Evolutionary conservation across 176 grass and related monocot genomes (phyloP).

Genomic region (Triticum monococcum): DNA sequence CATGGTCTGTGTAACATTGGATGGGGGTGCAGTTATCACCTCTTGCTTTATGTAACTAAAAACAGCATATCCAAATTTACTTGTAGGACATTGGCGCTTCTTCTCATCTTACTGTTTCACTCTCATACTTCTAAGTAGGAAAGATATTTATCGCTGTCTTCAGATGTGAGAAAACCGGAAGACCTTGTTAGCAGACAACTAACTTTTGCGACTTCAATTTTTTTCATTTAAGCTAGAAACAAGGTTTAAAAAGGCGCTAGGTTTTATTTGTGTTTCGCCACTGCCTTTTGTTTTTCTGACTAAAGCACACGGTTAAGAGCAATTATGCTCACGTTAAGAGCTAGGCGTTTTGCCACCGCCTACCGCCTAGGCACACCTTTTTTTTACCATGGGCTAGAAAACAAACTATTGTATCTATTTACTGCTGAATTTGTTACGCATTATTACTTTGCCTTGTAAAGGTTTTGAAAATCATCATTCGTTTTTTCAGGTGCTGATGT

Average conservation of each 20-base stretch:
- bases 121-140: background rate
- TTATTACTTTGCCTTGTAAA: background rate
- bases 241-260: too few species aligned
- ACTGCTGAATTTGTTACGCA: background rate
- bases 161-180: background rate
- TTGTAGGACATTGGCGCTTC: background rate
- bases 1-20: background rate
- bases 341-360: background rate
- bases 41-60: background rate
- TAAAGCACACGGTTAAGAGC: too few species aligned
- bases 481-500: slow-evolving; percentile 48
- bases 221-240: background rate
- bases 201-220: background rate
- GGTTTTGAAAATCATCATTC: slow-evolving; percentile 3
- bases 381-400: background rate
- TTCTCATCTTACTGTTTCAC: background rate
- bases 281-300: background rate
- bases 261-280: background rate
- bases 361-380: background rate
- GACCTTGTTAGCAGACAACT: background rate
- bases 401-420: background rate
- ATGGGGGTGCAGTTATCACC: background rate
- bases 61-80: background rate
- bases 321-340: background rate
- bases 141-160: background rate